Evolutionary conservation across 176 grass and related monocot species (phyloP).

Genomic region (Cenchrus fungigraminus): DNA sequence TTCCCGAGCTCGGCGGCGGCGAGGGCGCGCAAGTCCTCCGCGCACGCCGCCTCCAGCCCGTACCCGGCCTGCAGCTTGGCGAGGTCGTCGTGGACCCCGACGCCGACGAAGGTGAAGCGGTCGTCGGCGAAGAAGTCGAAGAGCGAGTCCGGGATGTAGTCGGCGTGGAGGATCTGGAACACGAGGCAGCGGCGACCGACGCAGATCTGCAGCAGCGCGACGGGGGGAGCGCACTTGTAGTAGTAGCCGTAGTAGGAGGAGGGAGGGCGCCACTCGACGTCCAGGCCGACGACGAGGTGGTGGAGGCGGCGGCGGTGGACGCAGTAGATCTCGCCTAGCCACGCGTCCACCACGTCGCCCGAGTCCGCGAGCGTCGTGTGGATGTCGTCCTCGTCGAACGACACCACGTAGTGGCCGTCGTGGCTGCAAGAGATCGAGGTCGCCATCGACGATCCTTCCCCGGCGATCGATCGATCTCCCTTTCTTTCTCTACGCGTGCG

Average conservation of each 20-base stretch:
- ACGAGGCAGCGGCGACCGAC: constrained; percentile 12
- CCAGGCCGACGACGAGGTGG: not conserved
- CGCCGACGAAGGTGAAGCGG: not conserved
- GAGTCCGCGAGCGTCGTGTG: not conserved
- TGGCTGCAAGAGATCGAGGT: not conserved
- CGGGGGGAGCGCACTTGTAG: not conserved
- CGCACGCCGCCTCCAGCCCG: not conserved
- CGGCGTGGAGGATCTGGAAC: not conserved
- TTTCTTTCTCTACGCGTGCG: too few relatives aligned
- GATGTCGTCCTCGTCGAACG: not conserved
- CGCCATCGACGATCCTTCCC: not conserved
- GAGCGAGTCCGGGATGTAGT: not conserved
- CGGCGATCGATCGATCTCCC: not conserved
- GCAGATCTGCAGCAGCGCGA: constrained; percentile 5
- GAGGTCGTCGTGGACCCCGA: not conserved
- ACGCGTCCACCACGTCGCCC: not conserved
- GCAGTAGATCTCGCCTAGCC: not conserved
- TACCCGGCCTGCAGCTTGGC: not conserved
- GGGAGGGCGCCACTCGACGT: not conserved
- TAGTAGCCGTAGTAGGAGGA: not conserved
- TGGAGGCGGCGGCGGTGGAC: not conserved
- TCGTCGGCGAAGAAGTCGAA: not conserved
- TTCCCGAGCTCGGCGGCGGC: not conserved
- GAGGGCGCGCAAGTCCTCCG: not conserved
- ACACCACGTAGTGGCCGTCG: not conserved